These are phyloP conservation scores for Fusarium sp. DNA, from an alignment of 2,329 filamentous ascomycete genomes.

Conservation along the genomic window DNA sequence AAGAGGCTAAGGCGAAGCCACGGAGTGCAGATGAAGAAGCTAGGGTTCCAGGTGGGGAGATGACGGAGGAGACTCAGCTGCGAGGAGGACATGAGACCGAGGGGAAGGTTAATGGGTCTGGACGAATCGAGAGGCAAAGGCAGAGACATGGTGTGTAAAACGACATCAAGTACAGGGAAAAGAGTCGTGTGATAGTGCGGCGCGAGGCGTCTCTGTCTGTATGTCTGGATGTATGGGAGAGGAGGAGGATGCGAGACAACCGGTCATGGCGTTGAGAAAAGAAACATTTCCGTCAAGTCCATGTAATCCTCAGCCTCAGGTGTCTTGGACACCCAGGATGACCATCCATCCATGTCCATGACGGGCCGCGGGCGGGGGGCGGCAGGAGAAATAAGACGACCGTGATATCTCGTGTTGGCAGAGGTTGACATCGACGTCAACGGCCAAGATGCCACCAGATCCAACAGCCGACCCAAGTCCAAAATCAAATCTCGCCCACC, in stretches of 20 bases:
- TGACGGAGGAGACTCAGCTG: conserved; percentile 21
- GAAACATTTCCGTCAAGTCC: neutral
- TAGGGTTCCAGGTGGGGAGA: conserved; percentile 31
- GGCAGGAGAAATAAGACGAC: conserved; percentile 27
- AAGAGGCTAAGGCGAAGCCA: conserved; percentile 29
- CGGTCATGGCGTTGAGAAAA: neutral
- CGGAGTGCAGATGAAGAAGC: conserved; percentile 36
- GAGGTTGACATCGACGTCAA: neutral
- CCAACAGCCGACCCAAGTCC: neutral
- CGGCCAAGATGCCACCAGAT: neutral
- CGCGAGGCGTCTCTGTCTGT: conserved; percentile 17
- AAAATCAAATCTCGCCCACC: neutral
- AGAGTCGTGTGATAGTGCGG: conserved; percentile 27
- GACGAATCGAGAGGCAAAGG: conserved; percentile 35
- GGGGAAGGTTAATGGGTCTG: conserved; percentile 11
- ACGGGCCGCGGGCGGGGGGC: conserved; percentile 4
- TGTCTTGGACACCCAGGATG: conserved; percentile 3
- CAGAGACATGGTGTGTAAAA: conserved; percentile 48
- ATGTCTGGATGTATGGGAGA: neutral
- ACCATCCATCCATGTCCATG: neutral
- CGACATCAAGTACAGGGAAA: conserved; percentile 36
- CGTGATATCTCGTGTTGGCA: conserved; percentile 12
- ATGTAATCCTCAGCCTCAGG: neutral
- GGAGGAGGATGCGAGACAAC: conserved; percentile 2
- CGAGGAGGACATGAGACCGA: conserved; percentile 7